Percentiles rank a stretch among this genome's conserved stretches.
These are phyloP conservation scores for Aspergillus cristatus DNA, from an alignment of 495 filamentous ascomycete species.

Conservation along the genomic window DNA sequence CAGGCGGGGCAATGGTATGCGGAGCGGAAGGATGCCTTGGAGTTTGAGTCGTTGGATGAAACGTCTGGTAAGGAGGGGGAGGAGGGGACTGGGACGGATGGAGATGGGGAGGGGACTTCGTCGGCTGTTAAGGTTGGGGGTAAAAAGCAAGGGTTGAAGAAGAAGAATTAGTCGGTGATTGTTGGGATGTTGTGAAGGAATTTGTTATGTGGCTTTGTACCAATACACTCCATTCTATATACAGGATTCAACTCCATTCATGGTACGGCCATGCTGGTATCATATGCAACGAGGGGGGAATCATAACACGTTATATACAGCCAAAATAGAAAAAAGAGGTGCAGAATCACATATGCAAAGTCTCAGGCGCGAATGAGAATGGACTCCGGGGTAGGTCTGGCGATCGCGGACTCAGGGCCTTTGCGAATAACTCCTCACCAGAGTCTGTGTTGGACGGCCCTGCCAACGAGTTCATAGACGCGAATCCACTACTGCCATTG, in stretches of 20 bases:
- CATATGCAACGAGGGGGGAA: no score
- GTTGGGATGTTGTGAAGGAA: no score
- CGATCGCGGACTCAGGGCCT: constrained; percentile 69
- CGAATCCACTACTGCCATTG: constrained; percentile 23
- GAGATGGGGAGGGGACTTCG: not conserved
- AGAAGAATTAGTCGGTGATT: not conserved
- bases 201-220: no score
- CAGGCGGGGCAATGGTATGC: constrained; percentile 99
- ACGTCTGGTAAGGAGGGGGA: constrained; percentile 40
- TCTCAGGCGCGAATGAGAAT: constrained; percentile 44
- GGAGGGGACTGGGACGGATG: constrained; percentile 11
- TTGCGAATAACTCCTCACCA: constrained; percentile 70
- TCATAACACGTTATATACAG: not conserved
- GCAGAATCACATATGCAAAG: not conserved
- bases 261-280: no score
- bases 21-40: constrained; percentile 80
- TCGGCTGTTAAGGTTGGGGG: not conserved
- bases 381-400: constrained; percentile 71
- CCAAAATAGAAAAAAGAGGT: not conserved
- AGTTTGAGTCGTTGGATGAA: constrained; percentile 52
- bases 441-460: constrained; percentile 32
- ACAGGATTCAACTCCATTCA: no score
- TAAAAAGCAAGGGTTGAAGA: not conserved
- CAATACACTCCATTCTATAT: no score
- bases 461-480: constrained; percentile 21